Conservation (phyloP, 805 yeast species). For the Scheffersomyces stipitis region DNA sequence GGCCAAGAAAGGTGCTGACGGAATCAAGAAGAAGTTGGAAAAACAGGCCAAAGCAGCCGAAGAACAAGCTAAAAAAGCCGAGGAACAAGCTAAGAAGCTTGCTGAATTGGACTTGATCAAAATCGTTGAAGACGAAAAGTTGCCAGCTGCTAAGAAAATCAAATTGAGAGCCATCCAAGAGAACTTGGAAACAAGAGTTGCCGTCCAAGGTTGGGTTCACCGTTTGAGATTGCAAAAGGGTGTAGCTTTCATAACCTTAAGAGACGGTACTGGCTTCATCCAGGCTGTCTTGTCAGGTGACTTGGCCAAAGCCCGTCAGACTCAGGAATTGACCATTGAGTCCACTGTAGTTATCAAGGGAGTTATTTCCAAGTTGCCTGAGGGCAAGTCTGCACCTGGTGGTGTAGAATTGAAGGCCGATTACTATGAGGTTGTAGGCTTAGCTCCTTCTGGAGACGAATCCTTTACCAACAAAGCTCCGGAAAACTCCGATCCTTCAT, state of each 20-base stretch:
- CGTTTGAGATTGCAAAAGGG: slow-evolving; percentile 93
- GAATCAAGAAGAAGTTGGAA: slow-evolving; percentile 77
- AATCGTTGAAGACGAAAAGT: slow-evolving; percentile 69
- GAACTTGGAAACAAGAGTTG: slow-evolving; percentile 66
- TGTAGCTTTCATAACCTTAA: slow-evolving; percentile 80
- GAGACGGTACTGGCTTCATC: slow-evolving; percentile 93
- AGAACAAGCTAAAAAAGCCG: slow-evolving; percentile 54
- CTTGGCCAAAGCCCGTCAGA: slow-evolving; percentile 85
- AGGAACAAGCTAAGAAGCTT: slow-evolving; percentile 69
- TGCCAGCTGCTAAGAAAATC: slow-evolving; percentile 66
- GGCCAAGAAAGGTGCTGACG: slow-evolving; percentile 94
- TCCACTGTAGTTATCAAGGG: slow-evolving; percentile 82
- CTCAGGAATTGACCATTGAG: slow-evolving; percentile 84
- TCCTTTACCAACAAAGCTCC: slow-evolving; percentile 92
- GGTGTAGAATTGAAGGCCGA: slow-evolving; percentile 93
- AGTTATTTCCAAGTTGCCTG: slow-evolving; percentile 78
- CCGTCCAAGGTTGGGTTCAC: slow-evolving; percentile 93
- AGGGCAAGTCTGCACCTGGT: slow-evolving; percentile 96
- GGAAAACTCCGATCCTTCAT: slow-evolving; percentile 91
- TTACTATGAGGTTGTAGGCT: slow-evolving; percentile 83
- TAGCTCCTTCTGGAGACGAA: slow-evolving; percentile 96
- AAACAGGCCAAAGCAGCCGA: slow-evolving; percentile 62
- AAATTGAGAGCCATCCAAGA: slow-evolving; percentile 60
- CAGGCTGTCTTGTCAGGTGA: slow-evolving; percentile 90
- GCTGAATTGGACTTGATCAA: slow-evolving; percentile 73